A percentile compares a stretch with the other conserved stretches of the same genome.
Conservation (phyloP, 805 yeast species). For the Pichia deserticola region DNA sequence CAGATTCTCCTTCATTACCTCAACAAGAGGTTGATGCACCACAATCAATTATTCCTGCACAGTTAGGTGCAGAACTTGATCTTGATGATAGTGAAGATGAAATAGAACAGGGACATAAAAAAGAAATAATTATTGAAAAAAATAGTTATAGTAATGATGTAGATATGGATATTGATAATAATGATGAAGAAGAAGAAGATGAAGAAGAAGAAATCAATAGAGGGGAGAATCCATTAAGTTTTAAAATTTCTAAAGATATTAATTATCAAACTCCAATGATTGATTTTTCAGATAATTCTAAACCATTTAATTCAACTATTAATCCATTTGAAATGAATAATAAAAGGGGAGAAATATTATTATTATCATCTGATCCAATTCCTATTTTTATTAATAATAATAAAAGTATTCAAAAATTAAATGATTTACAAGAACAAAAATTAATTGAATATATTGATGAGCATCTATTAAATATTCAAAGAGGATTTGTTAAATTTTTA, state of each 20-base stretch:
- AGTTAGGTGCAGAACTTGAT: conserved; percentile 7
- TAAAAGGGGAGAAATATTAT: too few species aligned
- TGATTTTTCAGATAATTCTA: conserved; percentile 19
- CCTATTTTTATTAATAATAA: conserved; percentile 6
- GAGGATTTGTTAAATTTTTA: conserved; percentile 39
- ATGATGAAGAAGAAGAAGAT: conserved; percentile 15
- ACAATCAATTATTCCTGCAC: conserved; percentile 5
- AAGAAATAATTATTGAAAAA: conserved; percentile 9
- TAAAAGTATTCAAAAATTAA: conserved; percentile 20
- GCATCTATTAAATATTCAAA: conserved; percentile 44
- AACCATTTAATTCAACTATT: conserved; percentile 15
- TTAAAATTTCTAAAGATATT: conserved; percentile 1
- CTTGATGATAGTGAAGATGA: conserved; percentile 11
- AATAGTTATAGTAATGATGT: neutral
- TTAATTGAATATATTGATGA: conserved; percentile 50
- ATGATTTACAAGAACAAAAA: conserved; percentile 47
- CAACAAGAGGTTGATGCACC: neutral
- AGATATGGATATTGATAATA: conserved; percentile 1
- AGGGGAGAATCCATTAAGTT: neutral
- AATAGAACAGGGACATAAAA: conserved; percentile 16
- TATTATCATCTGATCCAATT: conserved; percentile 20
- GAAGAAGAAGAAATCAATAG: too few species aligned
- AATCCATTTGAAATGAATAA: conserved; percentile 28
- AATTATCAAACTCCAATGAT: conserved; percentile 6
- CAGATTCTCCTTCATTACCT: conserved; percentile 4